Base-by-base conservation (phyloP, 2,329 filamentous ascomycete species). In the Leptographium wingfieldii region DNA sequence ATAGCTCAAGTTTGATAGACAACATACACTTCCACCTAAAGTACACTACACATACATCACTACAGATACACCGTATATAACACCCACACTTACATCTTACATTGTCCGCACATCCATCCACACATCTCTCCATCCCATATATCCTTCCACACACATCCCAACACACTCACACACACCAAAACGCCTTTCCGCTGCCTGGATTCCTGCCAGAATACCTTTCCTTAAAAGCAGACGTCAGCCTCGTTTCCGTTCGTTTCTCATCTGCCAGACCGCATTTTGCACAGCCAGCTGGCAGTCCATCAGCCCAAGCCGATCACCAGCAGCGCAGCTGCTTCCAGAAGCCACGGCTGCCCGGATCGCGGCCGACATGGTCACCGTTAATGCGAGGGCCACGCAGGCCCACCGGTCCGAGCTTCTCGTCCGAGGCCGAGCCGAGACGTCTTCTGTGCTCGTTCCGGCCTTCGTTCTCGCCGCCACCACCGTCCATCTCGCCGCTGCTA, bases 261-360 rank as follows among this genome's bases (percentile, higher is more conserved):
- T 46, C 43, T 43, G 49, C 49, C 49, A 10, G 19, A 31, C 31
- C 5, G 31, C 31, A 7, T 7, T 31, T 1, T 31, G 5, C 43
- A 49, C 48, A 51, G 31, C 31, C 31, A 31, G 19, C 48, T 22
- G 9, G 40, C 19, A 5, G 12, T 43, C 19, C 9, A 9, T 40
- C 6, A 3, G 16, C 25, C 25, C 22, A 16, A 12, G 22, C 54
- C 25, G 6, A 35, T 59, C 33, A 83, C 80, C 80, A 83, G 64
- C 74, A 85, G 68, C 80, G 71, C 65, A 83, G 67, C 66, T 73
- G 80, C 70, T 73, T 80, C 80, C 79, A 83, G 68, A 83, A 83
- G 11, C 75, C 75, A 1, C 71, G 71, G 1, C 73, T 70, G 2
- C 71, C 73, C 38, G n/a, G 2, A 3, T 73, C 70, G 1, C 59